Evolutionary conservation across 2,329 filamentous ascomycete species (phyloP), one percentile per base, ranked within the genome.

Genomic region (Fusarium camptoceras): DNA sequence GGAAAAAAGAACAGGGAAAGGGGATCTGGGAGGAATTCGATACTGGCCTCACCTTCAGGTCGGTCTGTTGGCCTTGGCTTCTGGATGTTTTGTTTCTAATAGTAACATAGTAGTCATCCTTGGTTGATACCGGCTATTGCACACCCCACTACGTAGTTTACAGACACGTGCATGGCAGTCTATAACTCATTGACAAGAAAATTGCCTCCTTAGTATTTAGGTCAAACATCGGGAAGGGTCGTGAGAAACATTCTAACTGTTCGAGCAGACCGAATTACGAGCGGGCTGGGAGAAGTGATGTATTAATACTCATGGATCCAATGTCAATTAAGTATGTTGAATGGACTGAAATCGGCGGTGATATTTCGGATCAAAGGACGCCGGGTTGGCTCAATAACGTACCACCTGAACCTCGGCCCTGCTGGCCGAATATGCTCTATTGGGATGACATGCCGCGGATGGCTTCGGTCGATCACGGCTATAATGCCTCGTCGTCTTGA

Each of bases 311-410:
- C 34, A 37, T 37, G 34, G 34, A 37, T n/a, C 34, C 34, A 37
- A 18, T 18, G 25, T 39, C 41, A 43, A 43, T 24, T 16, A 6
- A 43, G 54, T 16, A 6, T 24, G 54, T 48, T 47, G 39, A 34
- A 55, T 31, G 25, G 39, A 51, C n/a, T 60, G 44, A 25, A 46
- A 56, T 30, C 27, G 53, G 50, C 55, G 53, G 58, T 54, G 60
- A 62, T 56, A 66, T 58, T 53, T 72, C 73, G 73, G 73, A 56
- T 75, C 72, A 75, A 75, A 55, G 73, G 73, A 73, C 72, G 31
- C 34, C 34, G 6, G 18, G 34, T 42, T 56, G 46, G 39, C 53
- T 60, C 49, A 46, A 50, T 51, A 51, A 24, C 30, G 53, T 49
- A 51, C 25, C 30, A 47, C 53, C n/a, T 56, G 57, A 75, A 66